Base-by-base conservation (phyloP, 1,284 basidiomycete species). In the Cystobasidium pallidum region DNA sequence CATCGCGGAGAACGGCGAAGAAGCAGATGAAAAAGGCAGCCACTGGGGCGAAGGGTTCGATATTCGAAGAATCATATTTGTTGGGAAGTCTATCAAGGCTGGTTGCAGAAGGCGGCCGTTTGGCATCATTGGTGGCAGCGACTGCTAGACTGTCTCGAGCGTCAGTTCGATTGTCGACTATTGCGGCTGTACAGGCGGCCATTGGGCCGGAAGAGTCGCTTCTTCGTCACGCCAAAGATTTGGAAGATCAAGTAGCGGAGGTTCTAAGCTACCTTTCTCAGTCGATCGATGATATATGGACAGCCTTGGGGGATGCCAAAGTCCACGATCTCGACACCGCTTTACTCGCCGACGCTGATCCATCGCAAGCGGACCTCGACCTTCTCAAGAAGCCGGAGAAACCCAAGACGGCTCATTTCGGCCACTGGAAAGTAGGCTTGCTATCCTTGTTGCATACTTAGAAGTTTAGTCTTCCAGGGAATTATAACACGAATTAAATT, bases 21-120 rank as follows among this genome's bases (percentile, higher is more conserved):
- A 85, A 89, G 79, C 91, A 91, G 75, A 85, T 91, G 70, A 95
- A 94, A 80, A 86, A 90, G 21, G 78, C 78, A 73, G 91, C 89
- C 4, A 90, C 89, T 0, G 95, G 96, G 0, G 84, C 90, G 72
- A 98, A 96, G 80, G 96, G 96, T 1, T 96, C 93, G 0, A 89
- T 96, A 0, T 94, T 96, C 79, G 96, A 99, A 81, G 94, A 98
- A 82, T 92, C 94, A 79, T 99, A 99, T 78, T 86, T 99, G 3
- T 86, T 98, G 57, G 88, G 86, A 57, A 92, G 91, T 3, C 81
- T 97, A 61, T 86, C 86, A 0, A 92, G 95, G 77, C 84, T 97
- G 4, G 86, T 88, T 8, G 82, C 81, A 8, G 77, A 77, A 1
- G 58, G 47, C 2, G 67, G 67, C 7, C 75, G 78, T 19, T 73